These are phyloP conservation scores for Ceratocystis harringtonii DNA, from an alignment of 2,329 filamentous ascomycete species.

Conservation along the genomic window DNA sequence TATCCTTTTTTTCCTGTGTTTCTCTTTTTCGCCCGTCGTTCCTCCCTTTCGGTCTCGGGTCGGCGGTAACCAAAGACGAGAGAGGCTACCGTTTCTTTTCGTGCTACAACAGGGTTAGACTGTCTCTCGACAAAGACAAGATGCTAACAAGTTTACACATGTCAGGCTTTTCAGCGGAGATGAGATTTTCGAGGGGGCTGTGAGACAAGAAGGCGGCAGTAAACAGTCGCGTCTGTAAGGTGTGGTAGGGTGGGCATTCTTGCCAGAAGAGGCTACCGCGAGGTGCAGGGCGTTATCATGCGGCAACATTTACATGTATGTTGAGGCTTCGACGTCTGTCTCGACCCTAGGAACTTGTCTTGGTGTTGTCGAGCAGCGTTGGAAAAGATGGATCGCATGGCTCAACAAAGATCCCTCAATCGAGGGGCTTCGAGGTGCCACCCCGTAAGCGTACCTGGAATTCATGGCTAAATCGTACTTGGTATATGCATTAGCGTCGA, in stretches of 20 bases:
- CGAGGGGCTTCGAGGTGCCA: background rate
- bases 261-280: background rate
- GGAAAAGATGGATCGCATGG: background rate
- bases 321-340: background rate
- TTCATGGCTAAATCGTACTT: background rate
- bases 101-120: background rate
- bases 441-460: background rate
- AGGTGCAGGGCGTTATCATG: background rate
- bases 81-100: background rate
- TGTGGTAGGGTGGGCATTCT: background rate
- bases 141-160: background rate
- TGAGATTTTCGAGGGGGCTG: conserved; percentile 12
- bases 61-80: background rate
- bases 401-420: background rate
- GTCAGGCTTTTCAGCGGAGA: conserved; percentile 12
- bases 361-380: background rate
- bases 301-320: background rate
- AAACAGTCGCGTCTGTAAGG: background rate
- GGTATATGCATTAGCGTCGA: background rate
- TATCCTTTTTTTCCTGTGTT: background rate
- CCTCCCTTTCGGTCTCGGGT: no score
- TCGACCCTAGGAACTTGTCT: background rate
- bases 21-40: background rate
- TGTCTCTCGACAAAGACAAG: background rate
- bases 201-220: background rate